phyloP scores from a whole-genome alignment of 768 basidiomycete genomes.

The Serpula lacrymans region DNA sequence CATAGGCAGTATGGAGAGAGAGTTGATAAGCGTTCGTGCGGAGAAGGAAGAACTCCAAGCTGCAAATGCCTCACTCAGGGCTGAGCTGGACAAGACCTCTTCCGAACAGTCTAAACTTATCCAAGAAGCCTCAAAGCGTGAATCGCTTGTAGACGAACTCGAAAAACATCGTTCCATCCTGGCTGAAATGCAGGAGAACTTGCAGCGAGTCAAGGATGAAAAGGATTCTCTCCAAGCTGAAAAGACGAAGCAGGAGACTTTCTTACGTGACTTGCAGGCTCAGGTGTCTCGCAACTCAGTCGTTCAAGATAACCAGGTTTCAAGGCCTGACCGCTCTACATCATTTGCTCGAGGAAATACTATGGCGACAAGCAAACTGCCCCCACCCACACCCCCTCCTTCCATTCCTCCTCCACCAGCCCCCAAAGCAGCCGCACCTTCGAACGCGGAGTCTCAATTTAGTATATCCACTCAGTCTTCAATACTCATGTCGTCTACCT shows the following conservation, averaged over 20 bases:
- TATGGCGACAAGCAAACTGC: constrained; percentile 69
- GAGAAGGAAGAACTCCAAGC: constrained; percentile 42
- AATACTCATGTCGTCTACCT: constrained; percentile 48
- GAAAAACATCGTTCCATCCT: constrained; percentile 74
- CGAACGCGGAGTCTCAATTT: constrained; percentile 47
- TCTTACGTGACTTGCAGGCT: constrained; percentile 77
- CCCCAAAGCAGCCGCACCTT: constrained; percentile 40
- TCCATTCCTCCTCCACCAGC: constrained; percentile 82
- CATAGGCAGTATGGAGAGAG: constrained; percentile 47
- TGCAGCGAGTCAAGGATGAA: constrained; percentile 80
- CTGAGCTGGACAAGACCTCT: constrained; percentile 57
- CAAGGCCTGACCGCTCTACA: constrained; percentile 53
- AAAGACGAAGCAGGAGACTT: constrained; percentile 60
- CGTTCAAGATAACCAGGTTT: constrained; percentile 39
- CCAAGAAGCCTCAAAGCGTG: constrained; percentile 70
- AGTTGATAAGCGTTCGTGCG: constrained; percentile 38
- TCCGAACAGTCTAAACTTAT: constrained; percentile 59
- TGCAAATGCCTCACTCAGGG: constrained; percentile 46
- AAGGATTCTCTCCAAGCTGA: constrained; percentile 75
- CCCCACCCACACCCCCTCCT: constrained; percentile 81
- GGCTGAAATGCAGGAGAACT: constrained; percentile 72
- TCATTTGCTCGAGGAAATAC: constrained; percentile 57
- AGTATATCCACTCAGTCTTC: constrained; percentile 65
- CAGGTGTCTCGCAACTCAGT: constrained; percentile 58
- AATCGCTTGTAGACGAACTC: constrained; percentile 70